Conservation (phyloP, 140 eudicot species). For the Erigeron philadelphicus region DNA sequence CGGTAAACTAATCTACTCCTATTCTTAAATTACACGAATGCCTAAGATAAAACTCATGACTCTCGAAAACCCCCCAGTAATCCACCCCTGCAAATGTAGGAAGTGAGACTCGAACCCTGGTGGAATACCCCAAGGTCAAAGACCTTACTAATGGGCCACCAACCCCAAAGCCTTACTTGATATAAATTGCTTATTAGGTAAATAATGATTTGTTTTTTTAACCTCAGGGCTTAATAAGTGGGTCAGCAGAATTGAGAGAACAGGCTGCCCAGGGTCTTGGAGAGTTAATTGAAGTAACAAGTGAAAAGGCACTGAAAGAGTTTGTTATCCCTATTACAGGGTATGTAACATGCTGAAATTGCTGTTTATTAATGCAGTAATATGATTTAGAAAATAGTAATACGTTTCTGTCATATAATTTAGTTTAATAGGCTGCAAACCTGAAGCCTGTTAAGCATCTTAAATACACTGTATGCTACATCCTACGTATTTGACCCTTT, state of each 20-base stretch:
- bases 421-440: background rate
- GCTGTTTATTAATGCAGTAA: background rate
- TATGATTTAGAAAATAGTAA: background rate
- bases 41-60: too few species aligned
- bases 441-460: too few species aligned
- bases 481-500: too few species aligned
- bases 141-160: too few species aligned
- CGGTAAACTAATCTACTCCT: too few species aligned
- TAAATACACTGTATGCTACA: too few species aligned
- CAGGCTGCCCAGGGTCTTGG: slow-evolving; percentile 99
- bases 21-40: too few species aligned
- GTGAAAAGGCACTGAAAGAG: slow-evolving; percentile 76
- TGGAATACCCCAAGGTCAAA: too few species aligned
- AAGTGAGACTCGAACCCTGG: too few species aligned
- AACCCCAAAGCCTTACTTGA: background rate
- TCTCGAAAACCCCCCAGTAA: too few species aligned
- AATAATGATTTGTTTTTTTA: slow-evolving; percentile 12
- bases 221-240: slow-evolving; percentile 79
- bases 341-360: slow-evolving; percentile 32
- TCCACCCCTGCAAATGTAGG: too few species aligned
- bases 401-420: background rate
- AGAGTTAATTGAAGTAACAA: slow-evolving; percentile 91
- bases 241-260: slow-evolving; percentile 92
- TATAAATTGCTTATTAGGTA: background rate
- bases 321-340: slow-evolving; percentile 96